Conservation (phyloP, 139 green algal species). For the Spirogloea muscicola region DNA sequence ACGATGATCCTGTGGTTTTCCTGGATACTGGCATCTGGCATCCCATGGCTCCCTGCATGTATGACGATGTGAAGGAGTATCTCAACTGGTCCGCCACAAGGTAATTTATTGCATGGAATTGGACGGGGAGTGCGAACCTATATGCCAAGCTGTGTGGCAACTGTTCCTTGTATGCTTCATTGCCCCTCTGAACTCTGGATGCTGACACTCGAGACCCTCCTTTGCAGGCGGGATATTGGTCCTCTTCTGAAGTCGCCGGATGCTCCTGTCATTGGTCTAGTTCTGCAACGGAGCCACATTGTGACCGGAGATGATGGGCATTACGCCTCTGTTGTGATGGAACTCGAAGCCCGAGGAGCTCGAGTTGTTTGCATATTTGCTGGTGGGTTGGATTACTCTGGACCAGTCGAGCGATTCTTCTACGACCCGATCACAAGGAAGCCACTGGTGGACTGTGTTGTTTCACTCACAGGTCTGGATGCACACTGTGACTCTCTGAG, state of each 20-base stretch:
- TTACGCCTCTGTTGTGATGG: conserved; percentile 74
- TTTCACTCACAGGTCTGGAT: conserved; percentile 70
- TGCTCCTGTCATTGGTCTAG: conserved; percentile 87
- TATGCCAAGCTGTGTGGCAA: no score
- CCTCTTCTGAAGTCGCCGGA: conserved; percentile 63
- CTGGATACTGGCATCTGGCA: conserved; percentile 98
- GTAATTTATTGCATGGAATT: no score
- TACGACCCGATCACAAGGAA: conserved; percentile 83
- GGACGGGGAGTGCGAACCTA: no score
- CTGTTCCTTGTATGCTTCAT: no score
- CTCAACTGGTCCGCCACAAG: conserved; percentile 91
- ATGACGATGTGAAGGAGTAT: conserved; percentile 98
- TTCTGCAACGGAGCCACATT: conserved; percentile 95
- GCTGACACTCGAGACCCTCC: no score
- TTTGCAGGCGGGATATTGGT: no score
- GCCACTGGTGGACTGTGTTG: conserved; percentile 80
- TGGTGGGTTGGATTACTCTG: conserved; percentile 92
- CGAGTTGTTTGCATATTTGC: conserved; percentile 97
- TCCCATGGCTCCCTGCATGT: conserved; percentile 75
- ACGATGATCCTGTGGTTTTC: conserved; percentile 82
- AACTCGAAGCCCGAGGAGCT: conserved; percentile 88
- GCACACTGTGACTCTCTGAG: no score
- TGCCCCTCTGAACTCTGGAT: no score
- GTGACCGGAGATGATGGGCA: conserved; percentile 93
- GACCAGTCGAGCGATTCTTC: conserved; percentile 97